Evolutionary conservation across 2,329 filamentous ascomycete genomes (phyloP), one percentile per base, ranked within the genome.

Genomic region (Verticillium klebahnii): DNA sequence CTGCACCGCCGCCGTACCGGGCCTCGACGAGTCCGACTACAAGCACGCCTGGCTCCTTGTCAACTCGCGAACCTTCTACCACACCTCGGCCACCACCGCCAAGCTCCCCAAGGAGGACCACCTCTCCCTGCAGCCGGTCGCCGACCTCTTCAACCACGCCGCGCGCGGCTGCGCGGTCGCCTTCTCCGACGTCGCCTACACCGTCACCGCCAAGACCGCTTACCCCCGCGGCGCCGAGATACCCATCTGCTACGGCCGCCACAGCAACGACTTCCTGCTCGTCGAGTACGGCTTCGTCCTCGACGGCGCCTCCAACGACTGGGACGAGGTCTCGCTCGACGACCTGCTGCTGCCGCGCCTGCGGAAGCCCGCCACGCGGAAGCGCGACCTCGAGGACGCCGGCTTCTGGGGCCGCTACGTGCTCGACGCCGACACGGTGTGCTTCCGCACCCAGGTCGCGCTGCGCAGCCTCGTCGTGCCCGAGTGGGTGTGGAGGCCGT

Each of bases 191-290:
- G 71, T 74, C 1, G 80, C 81, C 6, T 91, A 86, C 74, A 79
- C 77, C 29, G 79, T 91, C 56, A 79, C 74, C 19, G 81, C 85
- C 2, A 75, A 80, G 56, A 72, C 76, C 2, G 69, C 76, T 0
- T 87, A 89, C 68, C 71, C 70, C 1, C 68, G 72, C 2, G 87
- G 86, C 9, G 84, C 89, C 23, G 90, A 93, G 74, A 76, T 93
- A 1, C 85, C 82, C 63, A 85, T 90, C 31, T 86, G 83, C 32
- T 93, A 93, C 68, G 90, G 90, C 3, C 72, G 80, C 1, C 90
- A 93, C 70, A 82, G 82, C 32, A 91, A 91, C 65, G 90, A 93
- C 69, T 89, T 90, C 66, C 74, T 93, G 19, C 80, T 93, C 2
- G 82, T 85, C 0, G 89, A 92, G 73, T 93, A 85, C 66, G 82